Evolutionary conservation across 1,284 basidiomycete genomes (phyloP).

Genomic region (Neolentinus lepideus): DNA sequence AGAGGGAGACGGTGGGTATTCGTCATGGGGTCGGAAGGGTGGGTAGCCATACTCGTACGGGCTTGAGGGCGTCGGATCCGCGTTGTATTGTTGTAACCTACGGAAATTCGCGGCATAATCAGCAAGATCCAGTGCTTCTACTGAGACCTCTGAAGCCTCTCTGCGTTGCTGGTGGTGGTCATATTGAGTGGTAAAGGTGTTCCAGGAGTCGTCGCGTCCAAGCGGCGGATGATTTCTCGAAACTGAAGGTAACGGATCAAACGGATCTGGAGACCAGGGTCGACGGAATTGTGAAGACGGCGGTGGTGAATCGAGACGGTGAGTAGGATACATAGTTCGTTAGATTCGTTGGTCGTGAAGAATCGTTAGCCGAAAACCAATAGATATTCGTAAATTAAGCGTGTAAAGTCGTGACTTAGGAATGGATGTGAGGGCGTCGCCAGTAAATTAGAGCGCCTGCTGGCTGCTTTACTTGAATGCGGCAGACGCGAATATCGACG

Average conservation of each 20-base stretch:
- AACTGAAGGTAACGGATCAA: conserved; percentile 40
- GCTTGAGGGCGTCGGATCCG: conserved; percentile 15
- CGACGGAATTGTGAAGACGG: conserved; percentile 40
- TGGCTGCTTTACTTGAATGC: not conserved
- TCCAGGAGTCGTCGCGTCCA: conserved; percentile 5
- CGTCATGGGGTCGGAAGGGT: conserved; percentile 21
- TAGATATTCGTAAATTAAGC: not conserved
- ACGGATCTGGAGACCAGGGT: conserved; percentile 61
- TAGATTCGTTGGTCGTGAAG: not conserved
- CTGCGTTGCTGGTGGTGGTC: conserved; percentile 17
- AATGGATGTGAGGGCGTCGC: not conserved
- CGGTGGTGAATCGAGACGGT: conserved; percentile 44
- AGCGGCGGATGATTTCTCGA: conserved; percentile 7
- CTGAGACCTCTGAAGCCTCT: conserved; percentile 54
- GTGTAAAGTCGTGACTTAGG: not conserved
- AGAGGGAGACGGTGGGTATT: conserved; percentile 31
- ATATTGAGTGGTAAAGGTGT: conserved; percentile 14
- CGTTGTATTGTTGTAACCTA: conserved; percentile 22
- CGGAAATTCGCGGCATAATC: conserved; percentile 52
- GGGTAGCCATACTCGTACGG: conserved; percentile 14
- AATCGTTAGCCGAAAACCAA: not conserved
- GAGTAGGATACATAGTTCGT: conserved; percentile 10
- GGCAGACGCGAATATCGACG: not conserved
- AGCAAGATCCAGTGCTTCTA: conserved; percentile 64
- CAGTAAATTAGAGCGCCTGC: not conserved